phyloP scores from a whole-genome alignment of 1,284 basidiomycete genomes.

The Trametes versicolor region DNA sequence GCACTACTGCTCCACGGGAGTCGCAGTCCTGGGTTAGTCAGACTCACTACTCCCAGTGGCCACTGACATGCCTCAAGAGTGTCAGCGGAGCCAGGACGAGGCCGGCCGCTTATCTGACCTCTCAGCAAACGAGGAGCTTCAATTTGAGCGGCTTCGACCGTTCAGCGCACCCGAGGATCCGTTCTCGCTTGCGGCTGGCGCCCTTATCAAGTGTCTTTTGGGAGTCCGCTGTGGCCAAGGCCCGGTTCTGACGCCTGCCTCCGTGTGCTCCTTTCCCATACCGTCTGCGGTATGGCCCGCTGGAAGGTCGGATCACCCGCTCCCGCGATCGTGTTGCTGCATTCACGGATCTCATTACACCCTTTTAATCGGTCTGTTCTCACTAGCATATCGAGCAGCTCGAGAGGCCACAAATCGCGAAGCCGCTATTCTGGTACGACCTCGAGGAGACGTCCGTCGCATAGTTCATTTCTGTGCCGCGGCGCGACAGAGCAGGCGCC shows the following conservation, averaged over 20 bases:
- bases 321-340: neutral
- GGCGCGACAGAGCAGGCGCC: neutral
- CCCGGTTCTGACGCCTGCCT: neutral
- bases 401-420: neutral
- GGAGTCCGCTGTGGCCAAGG: constrained; percentile 9
- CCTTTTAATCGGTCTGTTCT: neutral
- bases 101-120: constrained; percentile 9
- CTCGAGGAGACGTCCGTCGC: neutral
- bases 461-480: neutral
- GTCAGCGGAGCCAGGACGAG: neutral
- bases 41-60: neutral
- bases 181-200: constrained; percentile 2
- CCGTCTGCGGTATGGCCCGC: neutral
- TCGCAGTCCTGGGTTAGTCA: no score
- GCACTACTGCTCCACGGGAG: no score
- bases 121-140: neutral
- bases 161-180: neutral
- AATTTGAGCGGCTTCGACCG: constrained; percentile 3
- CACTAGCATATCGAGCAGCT: neutral
- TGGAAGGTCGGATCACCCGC: constrained; percentile 7
- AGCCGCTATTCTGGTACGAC: neutral
- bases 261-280: constrained; percentile 12
- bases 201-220: constrained; percentile 11
- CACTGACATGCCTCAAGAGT: neutral
- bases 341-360: neutral